Conservation (phyloP, 2,329 filamentous ascomycete genomes). For the Claviceps humidiphila region DNA sequence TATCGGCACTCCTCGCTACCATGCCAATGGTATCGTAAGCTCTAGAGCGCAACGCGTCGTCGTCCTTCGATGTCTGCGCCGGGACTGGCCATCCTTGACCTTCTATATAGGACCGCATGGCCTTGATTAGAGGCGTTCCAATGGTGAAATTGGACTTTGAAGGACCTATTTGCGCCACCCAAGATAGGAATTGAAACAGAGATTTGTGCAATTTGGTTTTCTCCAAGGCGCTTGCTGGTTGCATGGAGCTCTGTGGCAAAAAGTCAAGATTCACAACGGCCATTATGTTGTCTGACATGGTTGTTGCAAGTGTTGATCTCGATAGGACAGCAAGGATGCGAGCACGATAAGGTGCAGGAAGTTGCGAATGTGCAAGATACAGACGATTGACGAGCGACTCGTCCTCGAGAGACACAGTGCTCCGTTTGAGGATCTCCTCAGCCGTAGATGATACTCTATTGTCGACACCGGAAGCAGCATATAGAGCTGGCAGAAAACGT, state of each 20-base stretch:
- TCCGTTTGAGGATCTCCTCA: slow-evolving; percentile 78
- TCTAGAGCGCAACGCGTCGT: slow-evolving; percentile 57
- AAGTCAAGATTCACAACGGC: slow-evolving; percentile 57
- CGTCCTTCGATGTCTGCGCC: slow-evolving; percentile 42
- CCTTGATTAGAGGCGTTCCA: slow-evolving; percentile 53
- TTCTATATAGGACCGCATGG: slow-evolving; percentile 61
- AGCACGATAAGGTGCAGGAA: slow-evolving; percentile 60
- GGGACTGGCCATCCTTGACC: slow-evolving; percentile 72
- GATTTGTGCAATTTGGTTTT: slow-evolving; percentile 67
- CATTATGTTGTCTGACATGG: slow-evolving; percentile 54
- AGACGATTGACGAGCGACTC: slow-evolving; percentile 47
- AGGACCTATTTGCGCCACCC: slow-evolving; percentile 65
- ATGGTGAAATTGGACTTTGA: slow-evolving; percentile 46
- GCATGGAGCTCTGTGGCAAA: slow-evolving; percentile 20
- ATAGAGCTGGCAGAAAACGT: slow-evolving; percentile 70
- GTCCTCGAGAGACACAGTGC: slow-evolving; percentile 61
- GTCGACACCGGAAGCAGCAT: slow-evolving; percentile 71
- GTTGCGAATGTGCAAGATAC: slow-evolving; percentile 60
- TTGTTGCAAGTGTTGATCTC: slow-evolving; percentile 63
- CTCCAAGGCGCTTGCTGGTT: slow-evolving; percentile 49
- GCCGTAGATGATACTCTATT: slow-evolving; percentile 71
- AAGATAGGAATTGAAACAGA: slow-evolving; percentile 76
- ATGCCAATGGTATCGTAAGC: slow-evolving; percentile 88
- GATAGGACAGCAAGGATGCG: slow-evolving; percentile 64
- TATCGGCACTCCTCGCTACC: slow-evolving; percentile 51